phyloP scores from a whole-genome alignment of 495 filamentous ascomycete genomes.

The Bacidia gigantensis region DNA sequence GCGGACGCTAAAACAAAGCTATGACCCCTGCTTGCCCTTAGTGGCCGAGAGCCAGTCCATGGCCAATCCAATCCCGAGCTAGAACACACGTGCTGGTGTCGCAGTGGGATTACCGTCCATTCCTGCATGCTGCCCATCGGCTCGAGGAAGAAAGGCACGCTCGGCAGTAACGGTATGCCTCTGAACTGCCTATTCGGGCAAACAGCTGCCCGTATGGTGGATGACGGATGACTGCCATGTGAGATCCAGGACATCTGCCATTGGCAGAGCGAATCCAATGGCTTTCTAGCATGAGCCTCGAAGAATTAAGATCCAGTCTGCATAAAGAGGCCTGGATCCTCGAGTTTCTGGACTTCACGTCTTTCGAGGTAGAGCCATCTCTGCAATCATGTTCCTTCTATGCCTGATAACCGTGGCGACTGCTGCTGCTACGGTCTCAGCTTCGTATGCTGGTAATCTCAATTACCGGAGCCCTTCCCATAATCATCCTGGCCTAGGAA shows the following conservation, averaged over 20 bases:
- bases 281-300: constrained; percentile 9
- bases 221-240: too few species aligned
- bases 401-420: constrained; percentile 1
- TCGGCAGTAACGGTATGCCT: background rate
- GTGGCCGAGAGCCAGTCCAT: background rate
- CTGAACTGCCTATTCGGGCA: background rate
- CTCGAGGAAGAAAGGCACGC: background rate
- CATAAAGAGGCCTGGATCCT: background rate
- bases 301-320: background rate
- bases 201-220: background rate
- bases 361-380: background rate
- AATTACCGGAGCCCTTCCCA: constrained; percentile 48
- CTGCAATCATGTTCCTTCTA: background rate
- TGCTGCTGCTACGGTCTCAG: constrained; percentile 9
- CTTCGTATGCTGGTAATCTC: constrained; percentile 30
- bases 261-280: constrained; percentile 8
- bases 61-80: background rate
- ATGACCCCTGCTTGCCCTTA: background rate
- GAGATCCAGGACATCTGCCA: background rate
- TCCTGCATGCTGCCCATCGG: background rate
- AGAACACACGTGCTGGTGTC: background rate
- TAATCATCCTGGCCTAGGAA: constrained; percentile 43
- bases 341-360: background rate
- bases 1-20: background rate
- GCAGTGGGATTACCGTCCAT: background rate